Conservation (phyloP, 257 asterid species). For the Nicotiana benthamiana region DNA sequence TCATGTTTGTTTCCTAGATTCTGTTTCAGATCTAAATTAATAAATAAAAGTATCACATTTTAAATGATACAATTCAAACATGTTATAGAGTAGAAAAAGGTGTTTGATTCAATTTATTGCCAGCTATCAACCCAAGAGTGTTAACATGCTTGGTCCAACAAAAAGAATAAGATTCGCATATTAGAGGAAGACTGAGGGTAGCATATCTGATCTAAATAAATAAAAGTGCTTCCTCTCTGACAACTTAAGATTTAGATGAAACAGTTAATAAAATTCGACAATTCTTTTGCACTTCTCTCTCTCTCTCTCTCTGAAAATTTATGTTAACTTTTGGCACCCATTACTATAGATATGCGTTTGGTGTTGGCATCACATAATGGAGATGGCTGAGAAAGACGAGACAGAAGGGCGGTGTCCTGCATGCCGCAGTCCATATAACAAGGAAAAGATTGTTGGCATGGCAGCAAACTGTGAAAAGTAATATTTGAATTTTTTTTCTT, state of each 20-base stretch:
- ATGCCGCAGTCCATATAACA: slow-evolving; percentile 90
- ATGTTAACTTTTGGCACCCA: not conserved
- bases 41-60: too few relatives aligned
- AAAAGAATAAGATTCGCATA: not conserved
- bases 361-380: slow-evolving; percentile 99
- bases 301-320: not conserved
- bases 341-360: slow-evolving; percentile 75
- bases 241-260: not conserved
- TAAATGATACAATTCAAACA: not conserved
- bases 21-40: not conserved
- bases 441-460: slow-evolving; percentile 88
- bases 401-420: slow-evolving; percentile 98
- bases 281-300: not conserved
- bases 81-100: not conserved
- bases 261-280: not conserved
- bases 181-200: not conserved
- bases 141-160: not conserved
- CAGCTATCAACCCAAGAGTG: not conserved
- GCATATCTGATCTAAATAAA: not conserved
- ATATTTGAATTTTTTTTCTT: not conserved
- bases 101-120: not conserved
- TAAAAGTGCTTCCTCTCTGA: not conserved
- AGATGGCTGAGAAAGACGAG: slow-evolving; percentile 96
- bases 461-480: slow-evolving; percentile 77
- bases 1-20: not conserved